Conservation (phyloP, 208 protist species). For the Strigomonas culicis region DNA sequence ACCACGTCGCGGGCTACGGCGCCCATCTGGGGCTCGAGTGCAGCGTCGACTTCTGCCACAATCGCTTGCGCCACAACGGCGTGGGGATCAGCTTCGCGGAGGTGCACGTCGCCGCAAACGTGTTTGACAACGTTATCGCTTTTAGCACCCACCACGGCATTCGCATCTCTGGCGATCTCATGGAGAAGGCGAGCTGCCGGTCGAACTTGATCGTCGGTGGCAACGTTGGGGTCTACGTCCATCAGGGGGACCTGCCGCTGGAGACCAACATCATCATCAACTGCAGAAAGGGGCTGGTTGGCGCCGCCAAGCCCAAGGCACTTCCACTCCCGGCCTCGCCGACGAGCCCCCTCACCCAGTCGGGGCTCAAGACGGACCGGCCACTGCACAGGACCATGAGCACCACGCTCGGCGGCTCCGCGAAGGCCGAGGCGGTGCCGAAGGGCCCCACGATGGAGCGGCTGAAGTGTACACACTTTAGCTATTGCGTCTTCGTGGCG, state of each 20-base stretch:
- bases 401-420: neutral
- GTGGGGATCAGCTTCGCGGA: conserved; percentile 21
- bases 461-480: conserved; percentile 4
- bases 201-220: conserved; percentile 11
- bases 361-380: neutral
- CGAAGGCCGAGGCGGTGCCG: neutral
- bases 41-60: conserved; percentile 12
- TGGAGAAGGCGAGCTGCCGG: conserved; percentile 9
- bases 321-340: neutral
- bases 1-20: conserved; percentile 7
- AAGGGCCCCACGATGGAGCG: neutral
- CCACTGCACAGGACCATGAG: neutral
- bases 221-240: neutral
- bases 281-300: conserved; percentile 17
- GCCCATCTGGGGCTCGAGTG: conserved; percentile 23
- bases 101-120: conserved; percentile 11
- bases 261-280: conserved; percentile 22
- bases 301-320: conserved; percentile 9
- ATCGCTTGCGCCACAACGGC: conserved; percentile 17
- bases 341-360: neutral
- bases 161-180: conserved; percentile 23
- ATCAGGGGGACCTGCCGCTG: conserved; percentile 10
- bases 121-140: conserved; percentile 24
- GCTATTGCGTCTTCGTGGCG: conserved; percentile 18
- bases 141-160: conserved; percentile 12